These are phyloP conservation scores for Fusarium albosuccineum DNA, from an alignment of 2,329 filamentous ascomycete species.

Conservation along the genomic window DNA sequence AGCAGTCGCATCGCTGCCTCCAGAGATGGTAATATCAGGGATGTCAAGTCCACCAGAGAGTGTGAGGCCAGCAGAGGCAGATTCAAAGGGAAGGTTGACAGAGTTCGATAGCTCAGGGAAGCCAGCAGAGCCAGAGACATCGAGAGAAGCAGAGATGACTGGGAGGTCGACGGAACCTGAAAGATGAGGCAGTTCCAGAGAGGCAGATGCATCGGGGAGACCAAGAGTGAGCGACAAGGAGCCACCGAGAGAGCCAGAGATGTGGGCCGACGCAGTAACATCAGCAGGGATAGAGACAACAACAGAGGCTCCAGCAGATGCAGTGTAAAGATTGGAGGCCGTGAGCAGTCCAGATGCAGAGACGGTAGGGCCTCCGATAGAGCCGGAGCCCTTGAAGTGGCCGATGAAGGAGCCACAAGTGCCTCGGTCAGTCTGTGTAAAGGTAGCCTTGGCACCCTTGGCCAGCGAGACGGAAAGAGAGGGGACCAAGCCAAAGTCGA, in stretches of 20 bases:
- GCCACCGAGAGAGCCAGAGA: constrained; percentile 17
- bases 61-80: not conserved
- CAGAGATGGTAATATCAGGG: not conserved
- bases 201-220: not conserved
- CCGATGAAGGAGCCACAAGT: constrained; percentile 33
- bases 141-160: not conserved
- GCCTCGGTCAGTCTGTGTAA: constrained; percentile 36
- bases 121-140: not conserved
- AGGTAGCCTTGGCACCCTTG: constrained; percentile 26
- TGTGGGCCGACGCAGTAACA: constrained; percentile 18
- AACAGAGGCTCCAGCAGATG: constrained; percentile 15
- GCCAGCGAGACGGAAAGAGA: constrained; percentile 55
- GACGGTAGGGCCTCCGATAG: constrained; percentile 24
- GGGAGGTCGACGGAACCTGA: not conserved
- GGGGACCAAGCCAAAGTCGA: constrained; percentile 55
- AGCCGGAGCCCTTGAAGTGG: constrained; percentile 27
- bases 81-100: not conserved
- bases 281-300: constrained; percentile 22
- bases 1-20: not conserved
- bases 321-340: constrained; percentile 14
- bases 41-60: constrained; percentile 11
- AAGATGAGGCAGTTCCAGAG: not conserved
- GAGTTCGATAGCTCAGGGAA: not conserved
- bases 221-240: not conserved
- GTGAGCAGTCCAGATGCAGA: constrained; percentile 21